A percentile compares a stretch with the other conserved stretches of the same genome.
phyloP scores from a whole-genome alignment of 2,329 filamentous ascomycete genomes.

The Dactylonectria macrodidyma region DNA sequence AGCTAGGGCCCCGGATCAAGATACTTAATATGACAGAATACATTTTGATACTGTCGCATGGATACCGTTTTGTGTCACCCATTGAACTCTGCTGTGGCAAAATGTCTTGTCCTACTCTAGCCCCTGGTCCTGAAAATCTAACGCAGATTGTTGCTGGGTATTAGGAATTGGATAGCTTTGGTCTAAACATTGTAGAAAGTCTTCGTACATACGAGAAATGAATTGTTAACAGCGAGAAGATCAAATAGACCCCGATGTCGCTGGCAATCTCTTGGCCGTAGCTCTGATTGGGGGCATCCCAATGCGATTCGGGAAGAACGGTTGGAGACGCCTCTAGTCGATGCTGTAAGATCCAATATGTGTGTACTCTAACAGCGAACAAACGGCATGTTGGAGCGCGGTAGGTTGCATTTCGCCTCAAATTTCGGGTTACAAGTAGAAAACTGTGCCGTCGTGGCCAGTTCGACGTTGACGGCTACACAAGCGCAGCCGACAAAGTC shows the following conservation, averaged over 20 bases:
- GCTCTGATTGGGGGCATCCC: too few relatives aligned
- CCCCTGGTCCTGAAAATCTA: not conserved
- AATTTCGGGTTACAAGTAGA: constrained; percentile 40
- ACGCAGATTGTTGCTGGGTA: not conserved
- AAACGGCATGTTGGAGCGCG: constrained; percentile 20
- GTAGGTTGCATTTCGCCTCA: constrained; percentile 40
- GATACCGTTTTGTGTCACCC: not conserved
- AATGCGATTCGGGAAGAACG: not conserved
- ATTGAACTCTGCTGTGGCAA: not conserved
- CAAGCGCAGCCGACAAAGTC: constrained; percentile 22
- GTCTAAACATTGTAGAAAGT: not conserved
- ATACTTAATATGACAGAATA: not conserved
- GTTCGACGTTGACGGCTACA: constrained; percentile 21
- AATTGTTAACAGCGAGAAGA: not conserved
- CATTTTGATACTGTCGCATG: not conserved
- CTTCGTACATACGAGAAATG: not conserved
- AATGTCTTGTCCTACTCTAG: constrained; percentile 21
- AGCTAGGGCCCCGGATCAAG: not conserved
- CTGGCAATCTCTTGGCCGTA: too few relatives aligned
- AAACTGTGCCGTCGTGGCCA: constrained; percentile 20
- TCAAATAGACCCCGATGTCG: not conserved
- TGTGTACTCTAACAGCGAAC: not conserved
- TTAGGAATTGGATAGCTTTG: not conserved
- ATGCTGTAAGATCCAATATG: not conserved
- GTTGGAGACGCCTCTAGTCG: not conserved